Conservation (phyloP, 2,329 filamentous ascomycete species). For the Plenodomus tracheiphilus region DNA sequence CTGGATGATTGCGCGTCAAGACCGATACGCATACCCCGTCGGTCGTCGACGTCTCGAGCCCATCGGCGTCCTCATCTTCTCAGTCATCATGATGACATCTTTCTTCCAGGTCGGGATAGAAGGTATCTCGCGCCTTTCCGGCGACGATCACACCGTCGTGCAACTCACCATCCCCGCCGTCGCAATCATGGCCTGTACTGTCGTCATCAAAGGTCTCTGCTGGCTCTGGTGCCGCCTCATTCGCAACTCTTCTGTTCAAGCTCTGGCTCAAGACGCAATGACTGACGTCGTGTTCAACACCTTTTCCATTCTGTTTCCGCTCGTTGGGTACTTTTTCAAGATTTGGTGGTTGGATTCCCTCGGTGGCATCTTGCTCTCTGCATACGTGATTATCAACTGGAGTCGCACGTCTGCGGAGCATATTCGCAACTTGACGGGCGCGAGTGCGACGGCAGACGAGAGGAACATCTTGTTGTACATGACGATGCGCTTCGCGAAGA, state of each 20-base stretch:
- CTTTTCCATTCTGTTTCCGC: conserved; percentile 84
- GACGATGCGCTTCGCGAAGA: conserved; percentile 90
- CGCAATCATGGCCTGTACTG: conserved; percentile 77
- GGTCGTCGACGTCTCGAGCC: conserved; percentile 77
- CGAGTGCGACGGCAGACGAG: conserved; percentile 77
- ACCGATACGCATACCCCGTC: conserved; percentile 78
- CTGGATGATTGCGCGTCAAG: conserved; percentile 71
- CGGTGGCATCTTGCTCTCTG: conserved; percentile 75
- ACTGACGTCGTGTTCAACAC: conserved; percentile 88
- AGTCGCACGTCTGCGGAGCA: conserved; percentile 72
- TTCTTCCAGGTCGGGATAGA: conserved; percentile 78
- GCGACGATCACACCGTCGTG: conserved; percentile 68
- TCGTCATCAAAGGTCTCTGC: conserved; percentile 78
- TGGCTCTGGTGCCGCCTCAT: conserved; percentile 89
- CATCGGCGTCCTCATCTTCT: conserved; percentile 77
- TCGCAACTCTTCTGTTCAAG: conserved; percentile 83
- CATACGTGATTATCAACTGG: conserved; percentile 82
- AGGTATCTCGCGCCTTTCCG: conserved; percentile 66
- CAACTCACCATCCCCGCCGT: conserved; percentile 73
- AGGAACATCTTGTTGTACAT: conserved; percentile 85
- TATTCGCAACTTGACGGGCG: conserved; percentile 79
- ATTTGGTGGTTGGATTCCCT: conserved; percentile 85
- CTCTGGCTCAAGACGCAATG: conserved; percentile 69
- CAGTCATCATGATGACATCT: conserved; percentile 82
- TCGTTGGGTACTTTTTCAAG: conserved; percentile 73